phyloP scores from a whole-genome alignment of 805 yeast species.

The Kockiozyma suomiensis region DNA sequence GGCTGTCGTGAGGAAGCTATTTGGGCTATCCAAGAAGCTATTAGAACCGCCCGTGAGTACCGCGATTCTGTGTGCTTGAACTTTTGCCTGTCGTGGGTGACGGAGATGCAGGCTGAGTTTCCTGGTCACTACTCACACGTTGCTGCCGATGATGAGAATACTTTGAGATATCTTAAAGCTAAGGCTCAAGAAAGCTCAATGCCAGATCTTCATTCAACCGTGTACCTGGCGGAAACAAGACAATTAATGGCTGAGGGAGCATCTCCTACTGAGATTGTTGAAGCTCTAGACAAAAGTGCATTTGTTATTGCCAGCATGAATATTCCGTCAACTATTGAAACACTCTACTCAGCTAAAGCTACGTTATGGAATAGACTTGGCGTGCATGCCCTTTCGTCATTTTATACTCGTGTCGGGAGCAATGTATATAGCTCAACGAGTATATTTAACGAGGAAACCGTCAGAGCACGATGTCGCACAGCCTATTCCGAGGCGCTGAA shows the following conservation, averaged over 20 bases:
- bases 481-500: constrained; percentile 10
- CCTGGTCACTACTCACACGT: constrained; percentile 60
- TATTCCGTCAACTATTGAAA: constrained; percentile 14
- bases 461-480: constrained; percentile 17
- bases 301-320: constrained; percentile 2
- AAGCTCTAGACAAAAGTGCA: constrained; percentile 19
- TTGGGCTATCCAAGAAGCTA: constrained; percentile 82
- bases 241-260: constrained; percentile 9
- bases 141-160: constrained; percentile 63
- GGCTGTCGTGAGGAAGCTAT: constrained; percentile 65
- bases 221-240: constrained; percentile 66
- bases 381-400: neutral
- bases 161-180: constrained; percentile 61
- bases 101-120: constrained; percentile 65
- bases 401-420: constrained; percentile 9
- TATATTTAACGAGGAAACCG: constrained; percentile 8
- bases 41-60: constrained; percentile 82
- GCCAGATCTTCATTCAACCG: constrained; percentile 48
- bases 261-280: constrained; percentile 8
- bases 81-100: constrained; percentile 72
- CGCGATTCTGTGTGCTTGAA: constrained; percentile 74
- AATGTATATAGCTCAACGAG: neutral
- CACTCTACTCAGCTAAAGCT: constrained; percentile 12
- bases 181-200: constrained; percentile 51
- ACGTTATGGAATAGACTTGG: constrained; percentile 26